Conservation (phyloP, 192 early-diverging fungal species). For the Piromyces finnis region DNA sequence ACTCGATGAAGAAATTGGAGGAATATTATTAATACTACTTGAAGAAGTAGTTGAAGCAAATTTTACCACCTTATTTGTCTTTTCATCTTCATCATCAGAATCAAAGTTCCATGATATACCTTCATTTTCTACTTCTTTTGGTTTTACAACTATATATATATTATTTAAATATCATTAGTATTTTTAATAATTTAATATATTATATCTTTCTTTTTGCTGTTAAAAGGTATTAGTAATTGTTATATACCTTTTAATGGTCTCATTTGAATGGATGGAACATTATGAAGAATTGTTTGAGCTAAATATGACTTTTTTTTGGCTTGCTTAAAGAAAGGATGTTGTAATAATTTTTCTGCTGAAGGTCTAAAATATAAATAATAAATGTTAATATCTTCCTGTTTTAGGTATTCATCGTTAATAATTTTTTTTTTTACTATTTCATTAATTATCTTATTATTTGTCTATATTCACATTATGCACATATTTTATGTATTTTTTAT, state of each 20-base stretch:
- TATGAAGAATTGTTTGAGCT: constrained; percentile 26
- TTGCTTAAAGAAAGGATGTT: constrained; percentile 58
- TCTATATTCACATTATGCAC: no score
- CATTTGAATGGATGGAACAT: constrained; percentile 47
- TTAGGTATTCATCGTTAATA: no score
- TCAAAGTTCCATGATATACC: neutral
- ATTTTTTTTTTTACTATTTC: no score
- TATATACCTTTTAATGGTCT: constrained; percentile 13
- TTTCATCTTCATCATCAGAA: neutral
- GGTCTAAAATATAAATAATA: constrained; percentile 38
- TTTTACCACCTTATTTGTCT: neutral
- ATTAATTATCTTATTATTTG: no score
- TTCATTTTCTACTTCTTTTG: neutral
- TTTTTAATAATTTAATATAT: no score
- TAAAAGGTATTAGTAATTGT: no score
- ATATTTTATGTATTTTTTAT: no score
- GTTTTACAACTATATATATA: neutral
- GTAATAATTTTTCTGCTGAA: constrained; percentile 52
- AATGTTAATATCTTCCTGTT: no score
- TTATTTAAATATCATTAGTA: no score
- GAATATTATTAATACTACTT: neutral
- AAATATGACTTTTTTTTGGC: constrained; percentile 52
- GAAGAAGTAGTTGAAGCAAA: neutral
- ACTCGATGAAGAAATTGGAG: neutral
- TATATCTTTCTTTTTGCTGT: no score